A percentile compares a stretch with the other conserved stretches of the same genome.
These are phyloP conservation scores for Platanus orientalis DNA, from an alignment of 164 flowering plant genomes.

Conservation along the genomic window DNA sequence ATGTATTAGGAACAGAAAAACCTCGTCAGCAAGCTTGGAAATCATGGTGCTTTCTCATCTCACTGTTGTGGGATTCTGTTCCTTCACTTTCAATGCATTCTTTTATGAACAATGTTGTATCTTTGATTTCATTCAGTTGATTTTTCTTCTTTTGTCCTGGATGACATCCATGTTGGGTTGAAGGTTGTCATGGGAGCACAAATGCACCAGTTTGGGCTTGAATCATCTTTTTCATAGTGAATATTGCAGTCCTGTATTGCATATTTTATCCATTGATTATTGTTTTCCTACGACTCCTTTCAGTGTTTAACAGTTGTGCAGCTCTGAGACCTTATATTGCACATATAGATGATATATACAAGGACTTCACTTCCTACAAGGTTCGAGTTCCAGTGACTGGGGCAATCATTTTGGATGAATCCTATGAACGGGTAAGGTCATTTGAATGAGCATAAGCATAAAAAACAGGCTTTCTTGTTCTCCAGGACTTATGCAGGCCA, in stretches of 20 bases:
- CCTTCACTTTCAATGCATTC: neutral
- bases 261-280: neutral
- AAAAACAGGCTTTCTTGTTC: neutral
- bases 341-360: constrained; percentile 91
- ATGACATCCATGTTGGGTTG: too few species aligned
- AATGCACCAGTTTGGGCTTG: too few species aligned
- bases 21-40: too few species aligned
- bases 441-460: neutral
- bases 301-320: constrained; percentile 89
- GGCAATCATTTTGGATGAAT: constrained; percentile 89
- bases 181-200: too few species aligned
- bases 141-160: too few species aligned
- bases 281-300: constrained; percentile 43
- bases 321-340: constrained; percentile 88
- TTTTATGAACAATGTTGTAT: too few species aligned
- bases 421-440: constrained; percentile 71
- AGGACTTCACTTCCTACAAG: constrained; percentile 95
- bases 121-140: too few species aligned
- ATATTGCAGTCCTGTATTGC: neutral
- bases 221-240: neutral
- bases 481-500: neutral
- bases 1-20: too few species aligned
- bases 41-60: too few species aligned
- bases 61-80: neutral
- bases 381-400: constrained; percentile 96